Conservation (phyloP, 192 early-diverging fungal species). For the Rhizoclosmatium globosum region DNA sequence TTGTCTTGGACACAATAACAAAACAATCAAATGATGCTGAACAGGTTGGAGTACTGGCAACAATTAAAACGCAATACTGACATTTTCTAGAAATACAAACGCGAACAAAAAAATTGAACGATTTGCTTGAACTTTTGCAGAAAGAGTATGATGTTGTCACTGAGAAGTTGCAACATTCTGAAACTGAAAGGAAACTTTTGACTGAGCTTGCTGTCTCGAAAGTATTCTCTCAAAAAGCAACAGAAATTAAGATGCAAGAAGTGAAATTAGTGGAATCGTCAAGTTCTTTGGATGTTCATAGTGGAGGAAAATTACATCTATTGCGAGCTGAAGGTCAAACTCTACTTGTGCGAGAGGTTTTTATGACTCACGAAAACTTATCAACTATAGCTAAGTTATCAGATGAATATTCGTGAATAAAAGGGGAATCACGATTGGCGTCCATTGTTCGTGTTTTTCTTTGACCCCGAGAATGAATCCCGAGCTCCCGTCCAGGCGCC, state of each 20-base stretch:
- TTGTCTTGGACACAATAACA: too few relatives aligned
- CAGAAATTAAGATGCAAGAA: background rate
- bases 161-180: too few relatives aligned
- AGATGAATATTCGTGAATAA: background rate
- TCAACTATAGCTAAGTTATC: background rate
- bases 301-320: slow-evolving; percentile 1
- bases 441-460: background rate
- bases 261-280: background rate
- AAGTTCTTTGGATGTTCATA: background rate
- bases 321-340: background rate
- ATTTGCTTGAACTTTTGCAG: too few relatives aligned
- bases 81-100: too few relatives aligned
- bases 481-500: background rate
- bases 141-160: too few relatives aligned
- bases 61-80: too few relatives aligned
- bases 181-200: too few relatives aligned
- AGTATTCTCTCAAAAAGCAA: background rate
- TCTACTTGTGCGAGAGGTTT: background rate
- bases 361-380: background rate
- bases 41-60: too few relatives aligned
- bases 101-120: too few relatives aligned
- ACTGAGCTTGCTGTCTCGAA: background rate
- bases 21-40: too few relatives aligned
- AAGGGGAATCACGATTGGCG: background rate
- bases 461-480: background rate